Base-by-base conservation (phyloP, 768 basidiomycete species). In the Dentipellis fragilis region DNA sequence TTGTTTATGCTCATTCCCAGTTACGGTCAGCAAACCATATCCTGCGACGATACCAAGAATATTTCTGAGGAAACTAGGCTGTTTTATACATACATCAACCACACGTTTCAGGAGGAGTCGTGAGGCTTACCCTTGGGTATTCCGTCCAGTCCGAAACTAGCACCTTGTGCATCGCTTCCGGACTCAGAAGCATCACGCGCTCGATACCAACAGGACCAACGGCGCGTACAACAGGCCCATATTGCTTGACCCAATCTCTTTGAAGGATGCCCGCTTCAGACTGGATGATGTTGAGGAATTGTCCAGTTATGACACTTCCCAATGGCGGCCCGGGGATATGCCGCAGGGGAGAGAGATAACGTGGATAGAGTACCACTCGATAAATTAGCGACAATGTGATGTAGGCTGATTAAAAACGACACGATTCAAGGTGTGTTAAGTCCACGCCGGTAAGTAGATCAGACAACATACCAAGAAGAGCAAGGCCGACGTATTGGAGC, bases 251-350 rank as follows among this genome's bases (percentile, higher is more conserved):
- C 61, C 61, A 62, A 37, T 59, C 19, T 16, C 38, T 14, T 23
- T 59, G 56, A 19, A 54, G 21, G 12, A 75, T 71, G 17, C 77
- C 73, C 39, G 72, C 63, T 64, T 77, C 75, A 1, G 69, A 63
- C 5, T 59, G 55, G 39, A 76, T 66, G 51, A 79, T 73, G 7
- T 56, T 60, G 3, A 62, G 63, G 58, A 71, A 73, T 53, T 77
- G 72, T 1, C 78, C 77, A 46, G 65, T 55, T 39, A 76, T 16
- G 4, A 60, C 60, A 48, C 70, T 59, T 0, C 69, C 68, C 3
- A 66, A 58, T 4, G 74, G 65, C 0, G 73, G 75, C 0, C 74
- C 73, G 1, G 75, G 74, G 11, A 74, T 59, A 8, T 62, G 54
- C 17, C 75, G 67, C 19, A 75, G 64, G 4, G 72, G 72, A 2